Conservation (phyloP, 2,329 filamentous ascomycete genomes). For the Penicillium sp. region DNA sequence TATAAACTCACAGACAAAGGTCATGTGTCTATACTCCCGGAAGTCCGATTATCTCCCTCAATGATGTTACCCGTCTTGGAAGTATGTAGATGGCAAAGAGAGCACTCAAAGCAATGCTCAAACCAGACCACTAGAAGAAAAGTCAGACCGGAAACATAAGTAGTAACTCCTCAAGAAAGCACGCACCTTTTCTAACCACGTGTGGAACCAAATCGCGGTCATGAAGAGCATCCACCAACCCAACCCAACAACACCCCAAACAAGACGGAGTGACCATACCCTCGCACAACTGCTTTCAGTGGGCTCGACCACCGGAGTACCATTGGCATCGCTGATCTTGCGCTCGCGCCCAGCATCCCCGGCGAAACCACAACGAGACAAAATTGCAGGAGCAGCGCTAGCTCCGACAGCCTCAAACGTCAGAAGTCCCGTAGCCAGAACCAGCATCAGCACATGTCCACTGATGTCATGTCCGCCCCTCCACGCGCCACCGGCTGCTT, state of each 20-base stretch:
- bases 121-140: slow-evolving; percentile 46
- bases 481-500: slow-evolving; percentile 77
- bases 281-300: slow-evolving; percentile 48
- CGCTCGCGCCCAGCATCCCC: slow-evolving; percentile 42
- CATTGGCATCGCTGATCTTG: slow-evolving; percentile 24
- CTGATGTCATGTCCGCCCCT: slow-evolving; percentile 93
- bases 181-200: slow-evolving; percentile 91
- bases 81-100: slow-evolving; percentile 52
- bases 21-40: slow-evolving; percentile 33
- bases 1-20: not conserved
- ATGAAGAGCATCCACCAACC: slow-evolving; percentile 96
- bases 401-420: slow-evolving; percentile 67
- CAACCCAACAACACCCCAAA: slow-evolving; percentile 60
- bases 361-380: slow-evolving; percentile 4
- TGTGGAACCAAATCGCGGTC: slow-evolving; percentile 98
- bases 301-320: slow-evolving; percentile 23
- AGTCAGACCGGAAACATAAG: slow-evolving; percentile 3
- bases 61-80: slow-evolving; percentile 43
- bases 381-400: slow-evolving; percentile 51
- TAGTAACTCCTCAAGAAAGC: slow-evolving; percentile 21
- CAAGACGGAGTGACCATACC: slow-evolving; percentile 52
- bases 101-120: slow-evolving; percentile 47
- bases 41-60: slow-evolving; percentile 47
- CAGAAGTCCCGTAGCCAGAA: slow-evolving; percentile 76
- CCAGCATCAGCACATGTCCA: slow-evolving; percentile 89